Evolutionary conservation across 352 stramenopile species (phyloP), one percentile per base, ranked within the genome.

Genomic region (Globisporangium okanoganense): DNA sequence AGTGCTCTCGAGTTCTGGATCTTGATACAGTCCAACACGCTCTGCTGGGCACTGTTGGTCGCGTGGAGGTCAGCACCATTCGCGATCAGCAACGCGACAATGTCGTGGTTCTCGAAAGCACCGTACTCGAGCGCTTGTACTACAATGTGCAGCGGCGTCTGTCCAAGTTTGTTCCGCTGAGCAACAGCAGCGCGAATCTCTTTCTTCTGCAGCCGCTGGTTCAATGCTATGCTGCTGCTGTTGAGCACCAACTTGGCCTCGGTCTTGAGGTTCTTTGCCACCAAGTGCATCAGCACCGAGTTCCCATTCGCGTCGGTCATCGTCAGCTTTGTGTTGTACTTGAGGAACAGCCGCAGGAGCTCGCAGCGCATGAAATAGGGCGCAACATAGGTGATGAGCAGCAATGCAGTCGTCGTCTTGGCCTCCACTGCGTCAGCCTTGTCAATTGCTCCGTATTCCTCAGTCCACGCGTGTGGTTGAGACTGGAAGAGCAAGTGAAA

Each of bases 51-150:
- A 24, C 58, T 56, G 51, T 91, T 76, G 14, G 51, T 65, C 5
- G 58, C 54, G 2, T 70, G 29, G 1, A 87, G 38, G 40, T 65
- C 69, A 0, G 70, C 75, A 36, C 79, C 78, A 13, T 58, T 58
- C 7, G 64, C 45, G 18, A 89, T 36, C 1, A 90, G 61, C 25
- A 86, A 58, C 14, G 75, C 53, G 12, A 88, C 38, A 4, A 93
- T 58, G 14, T 64, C 38, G 0, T 67, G 72, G 52, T 88, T 90
- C 58, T 93, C 83, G 61, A 82, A 87, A 0, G 83, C 90, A 0
- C 77, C 77, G 22, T 82, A 81, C 16, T 66, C 50, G 3, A 78
- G 58, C 9, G 79, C 75, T 20, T 84, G 69, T 5, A 92, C 70
- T 33, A 73, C 76, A 25, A 85, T 58, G 55, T 90, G 82, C n/a